Conservation (phyloP, 2,329 filamentous ascomycete species). For the Dothistroma pini region DNA sequence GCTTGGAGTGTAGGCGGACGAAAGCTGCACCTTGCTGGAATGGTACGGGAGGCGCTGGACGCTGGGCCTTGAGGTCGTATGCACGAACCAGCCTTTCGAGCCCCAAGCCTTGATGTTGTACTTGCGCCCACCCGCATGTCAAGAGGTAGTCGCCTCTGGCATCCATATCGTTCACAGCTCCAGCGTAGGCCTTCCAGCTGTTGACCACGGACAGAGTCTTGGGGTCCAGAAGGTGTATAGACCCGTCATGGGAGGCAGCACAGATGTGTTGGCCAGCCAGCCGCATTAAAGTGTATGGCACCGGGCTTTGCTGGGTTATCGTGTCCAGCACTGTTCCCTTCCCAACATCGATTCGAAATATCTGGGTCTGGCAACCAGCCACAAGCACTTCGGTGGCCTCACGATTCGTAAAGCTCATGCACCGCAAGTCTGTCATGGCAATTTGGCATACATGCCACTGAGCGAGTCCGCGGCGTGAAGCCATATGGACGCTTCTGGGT, state of each 20-base stretch:
- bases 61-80: constrained; percentile 88
- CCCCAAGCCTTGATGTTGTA: constrained; percentile 75
- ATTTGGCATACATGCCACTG: constrained; percentile 81
- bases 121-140: constrained; percentile 87
- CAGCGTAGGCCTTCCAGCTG: constrained; percentile 85
- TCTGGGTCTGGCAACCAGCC: constrained; percentile 78
- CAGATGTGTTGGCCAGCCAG: constrained; percentile 82
- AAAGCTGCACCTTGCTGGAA: constrained; percentile 90
- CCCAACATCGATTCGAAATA: constrained; percentile 72
- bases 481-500: constrained; percentile 79
- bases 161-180: constrained; percentile 94
- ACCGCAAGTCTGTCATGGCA: constrained; percentile 81
- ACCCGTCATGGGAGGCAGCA: constrained; percentile 77
- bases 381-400: constrained; percentile 79
- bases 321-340: constrained; percentile 46
- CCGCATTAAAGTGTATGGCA: constrained; percentile 89
- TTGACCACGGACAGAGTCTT: constrained; percentile 74
- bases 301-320: constrained; percentile 24
- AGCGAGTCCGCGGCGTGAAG: constrained; percentile 73
- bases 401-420: constrained; percentile 93
- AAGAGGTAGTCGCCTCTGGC: constrained; percentile 92
- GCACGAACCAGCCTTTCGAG: constrained; percentile 92
- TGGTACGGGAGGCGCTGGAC: constrained; percentile 82
- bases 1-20: constrained; percentile 92
- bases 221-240: constrained; percentile 82